Percentiles rank a stretch among this genome's conserved stretches.
phyloP scores from a whole-genome alignment of 768 basidiomycete species.

The Suillus subalutaceus region DNA sequence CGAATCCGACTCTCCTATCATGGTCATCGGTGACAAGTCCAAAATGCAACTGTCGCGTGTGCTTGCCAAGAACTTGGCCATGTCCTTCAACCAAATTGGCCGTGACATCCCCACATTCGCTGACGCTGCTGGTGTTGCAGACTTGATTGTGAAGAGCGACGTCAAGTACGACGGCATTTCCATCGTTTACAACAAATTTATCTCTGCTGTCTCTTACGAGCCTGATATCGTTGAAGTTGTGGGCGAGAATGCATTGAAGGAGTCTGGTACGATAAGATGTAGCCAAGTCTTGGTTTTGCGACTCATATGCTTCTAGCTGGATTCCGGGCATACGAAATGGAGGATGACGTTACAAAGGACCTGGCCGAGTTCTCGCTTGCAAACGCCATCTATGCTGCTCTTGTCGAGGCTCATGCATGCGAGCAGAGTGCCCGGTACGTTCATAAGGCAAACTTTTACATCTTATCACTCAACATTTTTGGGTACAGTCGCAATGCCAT shows the following conservation, averaged over 20 bases:
- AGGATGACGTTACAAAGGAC: slow-evolving; percentile 94
- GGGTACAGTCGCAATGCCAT: slow-evolving; percentile 84
- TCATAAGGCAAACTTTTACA: slow-evolving; percentile 4
- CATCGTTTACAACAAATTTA: slow-evolving; percentile 82
- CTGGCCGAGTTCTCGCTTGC: slow-evolving; percentile 94
- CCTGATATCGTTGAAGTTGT: slow-evolving; percentile 73
- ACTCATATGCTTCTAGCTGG: slow-evolving; percentile 52
- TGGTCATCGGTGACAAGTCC: slow-evolving; percentile 96
- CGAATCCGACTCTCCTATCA: slow-evolving; percentile 66
- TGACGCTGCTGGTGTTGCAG: slow-evolving; percentile 92
- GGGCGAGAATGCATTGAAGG: slow-evolving; percentile 79
- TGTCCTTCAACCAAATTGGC: slow-evolving; percentile 98
- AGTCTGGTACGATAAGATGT: slow-evolving; percentile 61
- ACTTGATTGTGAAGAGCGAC: slow-evolving; percentile 84
- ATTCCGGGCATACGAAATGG: slow-evolving; percentile 96
- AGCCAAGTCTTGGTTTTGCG: slow-evolving; percentile 3
- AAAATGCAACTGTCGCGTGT: slow-evolving; percentile 86
- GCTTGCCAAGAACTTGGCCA: slow-evolving; percentile 62
- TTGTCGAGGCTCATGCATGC: slow-evolving; percentile 94
- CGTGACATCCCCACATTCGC: slow-evolving; percentile 97
- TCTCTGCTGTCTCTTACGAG: slow-evolving; percentile 92
- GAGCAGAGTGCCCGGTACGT: slow-evolving; percentile 87
- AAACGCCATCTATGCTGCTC: slow-evolving; percentile 93
- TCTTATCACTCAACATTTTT: background rate
- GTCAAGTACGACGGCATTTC: slow-evolving; percentile 86